Base-by-base conservation (phyloP, 257 asterid species). In the Nicotiana undulata region DNA sequence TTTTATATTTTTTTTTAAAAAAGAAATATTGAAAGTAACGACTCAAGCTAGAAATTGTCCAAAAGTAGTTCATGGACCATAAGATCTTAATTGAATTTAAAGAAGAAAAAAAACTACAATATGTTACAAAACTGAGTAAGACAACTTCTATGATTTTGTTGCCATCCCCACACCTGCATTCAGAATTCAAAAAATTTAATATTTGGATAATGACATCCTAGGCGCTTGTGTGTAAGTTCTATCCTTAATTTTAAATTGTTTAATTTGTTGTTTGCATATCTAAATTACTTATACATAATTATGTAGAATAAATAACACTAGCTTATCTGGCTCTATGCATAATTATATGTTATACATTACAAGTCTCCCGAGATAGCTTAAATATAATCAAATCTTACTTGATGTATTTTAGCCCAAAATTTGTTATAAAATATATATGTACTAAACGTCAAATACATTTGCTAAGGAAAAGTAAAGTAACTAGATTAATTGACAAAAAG, bases 1-100 rank as follows among this genome's bases (percentile, higher is more conserved):
- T 20, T 37, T 40, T 66, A 51, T 66, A 32, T 44, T 18, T 7
- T 58, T 72, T 20, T n/a, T n/a, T n/a, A n/a, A n/a, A 31, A 24
- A 12, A 7, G 20, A 49, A n/a, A 72, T 72, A 72, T 72, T 74
- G 78, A 74, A 49, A 46, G 61, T 49, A 74, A 74, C 78, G 7
- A 74, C 44, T 46, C 78, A 46, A 74, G 78, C 78, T 49, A 74
- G 40, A 24, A 15, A 46, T 74, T 74, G 78, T 74, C 78, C 78
- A 49, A 74, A 26, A 74, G 2, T 7, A 74, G 78, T 74, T 49
- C 61, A 74, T 74, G 78, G 78, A 74, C 78, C 78, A 74, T 49
- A 24, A 74, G n/a, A 74, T 24, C 61, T 26, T 24, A 49, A 74
- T 74, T 15, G 40, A 22, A 49, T 72, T 18, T 64, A 29, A n/a